Percentiles rank a stretch among this genome's conserved stretches.
These are phyloP conservation scores for Aspergillus tanneri DNA, from an alignment of 2,329 filamentous ascomycete genomes.

Conservation along the genomic window DNA sequence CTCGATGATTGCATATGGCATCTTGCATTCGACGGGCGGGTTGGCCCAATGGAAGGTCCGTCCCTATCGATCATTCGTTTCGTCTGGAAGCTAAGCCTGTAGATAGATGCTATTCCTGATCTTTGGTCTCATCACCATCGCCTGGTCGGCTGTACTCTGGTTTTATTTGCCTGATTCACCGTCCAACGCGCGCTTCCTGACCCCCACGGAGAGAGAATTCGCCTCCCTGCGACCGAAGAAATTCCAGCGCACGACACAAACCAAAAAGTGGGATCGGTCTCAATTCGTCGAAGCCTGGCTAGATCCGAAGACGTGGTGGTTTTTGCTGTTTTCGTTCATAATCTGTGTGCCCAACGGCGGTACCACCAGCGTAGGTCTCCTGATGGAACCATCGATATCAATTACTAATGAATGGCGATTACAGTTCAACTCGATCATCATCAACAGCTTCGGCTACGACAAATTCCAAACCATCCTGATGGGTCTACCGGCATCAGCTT, in stretches of 20 bases:
- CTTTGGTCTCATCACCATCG: constrained; percentile 18
- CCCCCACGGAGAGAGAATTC: constrained; percentile 10
- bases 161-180: constrained; percentile 20
- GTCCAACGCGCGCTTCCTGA: constrained; percentile 16
- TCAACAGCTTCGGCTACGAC: constrained; percentile 25
- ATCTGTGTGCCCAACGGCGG: constrained; percentile 21
- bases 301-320: constrained; percentile 36
- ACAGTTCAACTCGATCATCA: constrained; percentile 22
- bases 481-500: constrained; percentile 19
- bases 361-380: constrained; percentile 16
- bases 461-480: constrained; percentile 25
- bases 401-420: not conserved
- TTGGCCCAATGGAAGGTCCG: constrained; percentile 18
- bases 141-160: constrained; percentile 15
- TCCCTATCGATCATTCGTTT: no score
- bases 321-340: constrained; percentile 23
- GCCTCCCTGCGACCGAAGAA: constrained; percentile 11
- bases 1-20: constrained; percentile 21
- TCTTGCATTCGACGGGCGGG: constrained; percentile 15
- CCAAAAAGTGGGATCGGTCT: constrained; percentile 8
- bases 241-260: constrained; percentile 11
- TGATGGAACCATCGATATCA: no score
- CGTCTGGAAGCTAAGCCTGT: not conserved
- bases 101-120: constrained; percentile 19
- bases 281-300: constrained; percentile 34